These are phyloP conservation scores for Pseudonitzschia delicatissima DNA, from an alignment of 108 stramenopile genomes.

Conservation along the genomic window DNA sequence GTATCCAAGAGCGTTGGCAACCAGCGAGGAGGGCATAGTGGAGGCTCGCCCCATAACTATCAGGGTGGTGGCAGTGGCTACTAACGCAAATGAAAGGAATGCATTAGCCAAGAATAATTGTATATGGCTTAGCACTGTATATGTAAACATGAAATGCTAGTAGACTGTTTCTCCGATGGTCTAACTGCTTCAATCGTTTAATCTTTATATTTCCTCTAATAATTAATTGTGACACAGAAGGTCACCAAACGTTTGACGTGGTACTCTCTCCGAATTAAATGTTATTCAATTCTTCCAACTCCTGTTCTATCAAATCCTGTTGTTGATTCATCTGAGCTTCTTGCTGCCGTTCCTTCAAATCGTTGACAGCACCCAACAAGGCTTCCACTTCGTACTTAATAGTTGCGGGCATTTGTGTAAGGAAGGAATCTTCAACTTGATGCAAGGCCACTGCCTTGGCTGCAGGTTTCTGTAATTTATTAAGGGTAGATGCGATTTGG, in stretches of 20 bases:
- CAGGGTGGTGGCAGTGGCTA: not conserved
- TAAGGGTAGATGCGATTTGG: conserved; percentile 17
- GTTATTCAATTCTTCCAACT: conserved; percentile 21
- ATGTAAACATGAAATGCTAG: no score
- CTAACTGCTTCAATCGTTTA: no score
- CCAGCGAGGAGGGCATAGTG: not conserved
- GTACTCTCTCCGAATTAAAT: not conserved
- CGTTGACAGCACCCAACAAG: conserved; percentile 11
- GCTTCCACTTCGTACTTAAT: conserved; percentile 17
- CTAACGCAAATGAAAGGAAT: no score
- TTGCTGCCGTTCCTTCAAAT: conserved; percentile 21
- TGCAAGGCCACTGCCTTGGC: conserved; percentile 29
- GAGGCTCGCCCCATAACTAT: not conserved
- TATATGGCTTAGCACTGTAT: no score
- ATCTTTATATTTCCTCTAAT: no score
- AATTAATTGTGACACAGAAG: no score
- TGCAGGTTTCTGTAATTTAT: conserved; percentile 17
- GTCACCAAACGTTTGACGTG: no score
- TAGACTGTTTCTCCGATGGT: no score
- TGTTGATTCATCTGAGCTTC: conserved; percentile 13
- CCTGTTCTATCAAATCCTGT: conserved; percentile 22
- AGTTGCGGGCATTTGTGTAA: conserved; percentile 10
- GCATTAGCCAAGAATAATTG: no score
- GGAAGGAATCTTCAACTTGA: conserved; percentile 20
- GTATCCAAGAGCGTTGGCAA: not conserved